Conservation (phyloP, 129 eudicot genomes). For the Mikania micrantha region DNA sequence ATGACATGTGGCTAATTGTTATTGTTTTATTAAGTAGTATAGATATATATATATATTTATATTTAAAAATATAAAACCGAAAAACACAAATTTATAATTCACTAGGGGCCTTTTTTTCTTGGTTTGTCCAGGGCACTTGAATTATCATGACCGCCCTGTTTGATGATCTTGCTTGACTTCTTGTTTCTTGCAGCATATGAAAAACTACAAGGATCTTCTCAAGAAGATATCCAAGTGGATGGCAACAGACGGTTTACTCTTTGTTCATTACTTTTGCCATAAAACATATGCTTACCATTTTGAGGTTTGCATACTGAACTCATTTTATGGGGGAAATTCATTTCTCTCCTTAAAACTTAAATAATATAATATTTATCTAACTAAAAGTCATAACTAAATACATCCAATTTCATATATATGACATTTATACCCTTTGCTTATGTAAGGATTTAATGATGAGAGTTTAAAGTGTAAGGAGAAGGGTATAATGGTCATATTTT, state of each 20-base stretch:
- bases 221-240: constrained; percentile 91
- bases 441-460: too few species aligned
- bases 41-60: too few species aligned
- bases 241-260: constrained; percentile 65
- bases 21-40: too few species aligned
- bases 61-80: too few species aligned
- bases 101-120: too few species aligned
- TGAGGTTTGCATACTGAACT: constrained; percentile 48
- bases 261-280: constrained; percentile 94
- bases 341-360: not conserved
- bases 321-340: not conserved
- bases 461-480: too few species aligned
- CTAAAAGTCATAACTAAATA: not conserved
- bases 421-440: not conserved
- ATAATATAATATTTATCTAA: not conserved
- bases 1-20: too few species aligned
- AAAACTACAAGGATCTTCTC: constrained; percentile 79
- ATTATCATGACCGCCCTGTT: too few species aligned
- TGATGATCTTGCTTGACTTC: constrained; percentile 7
- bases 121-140: too few species aligned
- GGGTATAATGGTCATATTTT: too few species aligned
- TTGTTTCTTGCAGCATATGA: constrained; percentile 72
- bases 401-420: not conserved
- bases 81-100: too few species aligned
- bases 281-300: constrained; percentile 92